phyloP scores from a whole-genome alignment of 2,329 filamentous ascomycete genomes.

The Lasiodiplodia citricola region DNA sequence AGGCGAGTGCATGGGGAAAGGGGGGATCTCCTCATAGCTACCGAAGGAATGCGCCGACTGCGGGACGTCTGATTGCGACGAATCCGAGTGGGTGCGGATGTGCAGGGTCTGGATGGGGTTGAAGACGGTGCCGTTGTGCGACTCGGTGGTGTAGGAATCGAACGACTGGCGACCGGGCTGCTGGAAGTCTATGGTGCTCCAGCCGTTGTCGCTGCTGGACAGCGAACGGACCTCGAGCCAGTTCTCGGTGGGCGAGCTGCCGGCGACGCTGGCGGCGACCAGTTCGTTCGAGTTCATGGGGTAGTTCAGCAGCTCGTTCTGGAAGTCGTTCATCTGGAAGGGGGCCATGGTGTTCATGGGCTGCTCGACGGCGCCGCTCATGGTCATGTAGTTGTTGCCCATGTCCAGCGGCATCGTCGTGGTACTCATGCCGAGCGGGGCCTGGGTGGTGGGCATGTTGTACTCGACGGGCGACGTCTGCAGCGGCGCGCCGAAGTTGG shows the following conservation, averaged over 20 bases:
- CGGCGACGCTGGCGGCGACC: conserved; percentile 36
- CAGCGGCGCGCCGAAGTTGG: conserved; percentile 38
- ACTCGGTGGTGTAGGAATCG: conserved; percentile 64
- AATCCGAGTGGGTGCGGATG: conserved; percentile 77
- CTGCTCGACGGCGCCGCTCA: conserved; percentile 47
- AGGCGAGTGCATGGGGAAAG: conserved; percentile 80
- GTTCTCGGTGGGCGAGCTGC: conserved; percentile 64
- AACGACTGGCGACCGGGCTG: conserved; percentile 64
- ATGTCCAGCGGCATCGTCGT: conserved; percentile 49
- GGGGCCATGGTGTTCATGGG: conserved; percentile 49
- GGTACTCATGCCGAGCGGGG: conserved; percentile 30
- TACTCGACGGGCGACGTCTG: conserved; percentile 55
- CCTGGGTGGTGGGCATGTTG: conserved; percentile 47
- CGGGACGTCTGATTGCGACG: conserved; percentile 68
- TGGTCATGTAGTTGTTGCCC: conserved; percentile 46
- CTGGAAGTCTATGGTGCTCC: conserved; percentile 76
- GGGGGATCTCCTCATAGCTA: conserved; percentile 79
- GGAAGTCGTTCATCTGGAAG: conserved; percentile 68
- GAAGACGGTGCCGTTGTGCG: conserved; percentile 70
- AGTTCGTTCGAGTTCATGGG: conserved; percentile 58
- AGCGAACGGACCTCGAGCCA: conserved; percentile 87
- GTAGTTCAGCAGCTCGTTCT: conserved; percentile 65
- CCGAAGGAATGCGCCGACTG: conserved; percentile 67
- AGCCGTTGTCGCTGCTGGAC: conserved; percentile 84
- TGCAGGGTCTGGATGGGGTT: conserved; percentile 92